phyloP scores from a whole-genome alignment of 164 flowering plant genomes.

The Liquidambar formosana region DNA sequence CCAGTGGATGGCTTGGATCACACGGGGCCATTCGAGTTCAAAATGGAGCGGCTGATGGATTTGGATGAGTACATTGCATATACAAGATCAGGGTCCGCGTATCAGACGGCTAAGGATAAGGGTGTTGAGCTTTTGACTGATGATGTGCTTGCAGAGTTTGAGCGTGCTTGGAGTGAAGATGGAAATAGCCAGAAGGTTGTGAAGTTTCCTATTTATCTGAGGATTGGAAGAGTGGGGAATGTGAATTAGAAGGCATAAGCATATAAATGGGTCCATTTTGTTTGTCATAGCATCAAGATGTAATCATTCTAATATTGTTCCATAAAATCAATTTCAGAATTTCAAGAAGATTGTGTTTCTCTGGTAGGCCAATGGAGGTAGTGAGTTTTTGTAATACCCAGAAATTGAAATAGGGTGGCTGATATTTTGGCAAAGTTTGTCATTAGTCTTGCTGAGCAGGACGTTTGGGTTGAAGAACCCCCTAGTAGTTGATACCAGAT shows the following conservation, averaged over 20 bases:
- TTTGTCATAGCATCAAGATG: too few relatives aligned
- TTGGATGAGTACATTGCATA: constrained; percentile 51
- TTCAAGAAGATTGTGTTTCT: too few relatives aligned
- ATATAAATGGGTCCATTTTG: too few relatives aligned
- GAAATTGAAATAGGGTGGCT: too few relatives aligned
- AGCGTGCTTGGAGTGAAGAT: constrained; percentile 53
- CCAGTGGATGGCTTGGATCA: constrained; percentile 62
- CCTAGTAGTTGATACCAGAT: too few relatives aligned
- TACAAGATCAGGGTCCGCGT: constrained; percentile 73
- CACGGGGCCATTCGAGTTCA: constrained; percentile 65
- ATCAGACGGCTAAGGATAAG: constrained; percentile 56
- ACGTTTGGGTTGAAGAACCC: too few relatives aligned
- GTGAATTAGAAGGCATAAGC: neutral
- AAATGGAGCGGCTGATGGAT: constrained; percentile 45
- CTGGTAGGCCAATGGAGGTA: too few relatives aligned
- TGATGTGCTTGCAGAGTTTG: constrained; percentile 41
- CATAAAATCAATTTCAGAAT: too few relatives aligned
- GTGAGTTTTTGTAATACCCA: too few relatives aligned
- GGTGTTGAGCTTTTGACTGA: constrained; percentile 61
- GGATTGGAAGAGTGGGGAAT: constrained; percentile 57
- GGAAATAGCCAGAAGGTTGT: constrained; percentile 38
- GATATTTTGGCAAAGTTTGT: too few relatives aligned
- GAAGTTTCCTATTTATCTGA: constrained; percentile 47
- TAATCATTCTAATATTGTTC: too few relatives aligned
- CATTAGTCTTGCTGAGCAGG: too few relatives aligned